Evolutionary conservation across 768 basidiomycete genomes (phyloP).

Genomic region (Lactarius hatsudake): DNA sequence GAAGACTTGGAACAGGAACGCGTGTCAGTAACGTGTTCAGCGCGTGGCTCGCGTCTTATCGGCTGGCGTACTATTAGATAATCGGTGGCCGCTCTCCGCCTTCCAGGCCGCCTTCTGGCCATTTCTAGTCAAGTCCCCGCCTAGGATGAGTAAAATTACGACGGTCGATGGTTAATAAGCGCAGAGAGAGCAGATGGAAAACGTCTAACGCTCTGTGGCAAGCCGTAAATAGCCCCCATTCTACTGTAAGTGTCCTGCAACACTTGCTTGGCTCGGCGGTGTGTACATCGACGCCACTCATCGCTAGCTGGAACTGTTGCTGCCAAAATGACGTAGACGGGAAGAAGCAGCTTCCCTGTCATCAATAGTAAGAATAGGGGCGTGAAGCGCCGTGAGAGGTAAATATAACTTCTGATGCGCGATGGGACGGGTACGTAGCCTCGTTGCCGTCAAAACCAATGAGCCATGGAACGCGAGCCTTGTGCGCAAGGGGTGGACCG

Average conservation of each 20-base stretch:
- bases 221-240: background rate
- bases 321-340: constrained; percentile 16
- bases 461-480: constrained; percentile 2
- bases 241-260: background rate
- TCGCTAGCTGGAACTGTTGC: background rate
- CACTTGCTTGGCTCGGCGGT: background rate
- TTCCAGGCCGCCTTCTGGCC: background rate
- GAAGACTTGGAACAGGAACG: constrained; percentile 4
- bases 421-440: constrained; percentile 12
- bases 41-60: constrained; percentile 22
- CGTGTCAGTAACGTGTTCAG: constrained; percentile 23
- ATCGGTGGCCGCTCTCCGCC: background rate
- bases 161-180: background rate
- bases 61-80: constrained; percentile 7
- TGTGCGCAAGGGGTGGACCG: constrained; percentile 6
- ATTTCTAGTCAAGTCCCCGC: background rate
- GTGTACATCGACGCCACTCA: background rate
- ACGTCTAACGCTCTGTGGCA: background rate
- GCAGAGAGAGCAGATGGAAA: background rate
- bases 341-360: constrained; percentile 1
- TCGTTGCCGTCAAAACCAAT: constrained; percentile 12
- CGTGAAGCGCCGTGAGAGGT: background rate
- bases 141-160: background rate
- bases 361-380: background rate
- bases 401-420: background rate